phyloP scores from a whole-genome alignment of 768 basidiomycete species.

The Lactarius pseudohatsudake region DNA sequence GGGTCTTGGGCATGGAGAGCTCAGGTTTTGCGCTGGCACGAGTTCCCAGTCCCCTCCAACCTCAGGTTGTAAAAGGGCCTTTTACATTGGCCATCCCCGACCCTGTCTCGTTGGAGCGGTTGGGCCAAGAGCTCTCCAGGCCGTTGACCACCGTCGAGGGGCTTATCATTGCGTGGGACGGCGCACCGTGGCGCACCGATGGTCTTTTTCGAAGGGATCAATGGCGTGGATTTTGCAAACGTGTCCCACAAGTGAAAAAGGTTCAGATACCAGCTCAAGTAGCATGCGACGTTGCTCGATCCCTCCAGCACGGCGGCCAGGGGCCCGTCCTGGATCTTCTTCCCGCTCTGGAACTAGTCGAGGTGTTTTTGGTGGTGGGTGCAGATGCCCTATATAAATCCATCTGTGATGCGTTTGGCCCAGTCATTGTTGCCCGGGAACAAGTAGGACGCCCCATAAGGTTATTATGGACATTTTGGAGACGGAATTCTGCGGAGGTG shows the following conservation, averaged over 20 bases:
- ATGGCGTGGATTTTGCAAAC: not conserved
- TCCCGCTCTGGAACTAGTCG: constrained; percentile 1
- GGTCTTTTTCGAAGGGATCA: not conserved
- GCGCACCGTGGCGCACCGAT: not conserved
- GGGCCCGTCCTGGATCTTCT: not conserved
- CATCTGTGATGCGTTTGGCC: not conserved
- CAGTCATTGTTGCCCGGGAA: not conserved
- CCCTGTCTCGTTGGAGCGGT: not conserved
- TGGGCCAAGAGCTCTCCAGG: not conserved
- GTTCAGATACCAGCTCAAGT: not conserved
- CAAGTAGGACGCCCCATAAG: not conserved
- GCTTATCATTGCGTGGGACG: not conserved
- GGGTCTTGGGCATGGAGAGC: not conserved
- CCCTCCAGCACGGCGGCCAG: not conserved
- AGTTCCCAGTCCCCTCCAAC: not conserved
- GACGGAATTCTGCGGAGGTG: too few species aligned
- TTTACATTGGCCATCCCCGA: not conserved
- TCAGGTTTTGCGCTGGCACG: not conserved
- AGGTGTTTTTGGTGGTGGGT: not conserved
- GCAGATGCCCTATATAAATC: not conserved
- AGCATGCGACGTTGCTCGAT: not conserved
- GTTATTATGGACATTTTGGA: too few species aligned
- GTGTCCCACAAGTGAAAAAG: not conserved
- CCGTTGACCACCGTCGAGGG: not conserved
- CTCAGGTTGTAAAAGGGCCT: too few species aligned